These are phyloP conservation scores for Sporothrix brasiliensis DNA, from an alignment of 2,329 filamentous ascomycete species.

Conservation along the genomic window DNA sequence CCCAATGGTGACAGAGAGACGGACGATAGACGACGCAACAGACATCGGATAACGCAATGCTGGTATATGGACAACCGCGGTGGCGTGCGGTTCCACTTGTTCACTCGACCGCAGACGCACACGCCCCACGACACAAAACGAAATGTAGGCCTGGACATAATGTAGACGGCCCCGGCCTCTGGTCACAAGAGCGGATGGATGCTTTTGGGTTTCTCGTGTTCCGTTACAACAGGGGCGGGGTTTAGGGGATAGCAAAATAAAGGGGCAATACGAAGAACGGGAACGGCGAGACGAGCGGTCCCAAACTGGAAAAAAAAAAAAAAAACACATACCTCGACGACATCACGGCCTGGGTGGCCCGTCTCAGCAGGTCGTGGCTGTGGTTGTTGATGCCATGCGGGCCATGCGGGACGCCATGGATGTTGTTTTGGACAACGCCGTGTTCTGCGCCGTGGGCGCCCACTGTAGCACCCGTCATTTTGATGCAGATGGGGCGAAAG, in stretches of 20 bases:
- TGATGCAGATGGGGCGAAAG: background rate
- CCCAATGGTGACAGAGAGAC: background rate
- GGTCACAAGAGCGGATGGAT: background rate
- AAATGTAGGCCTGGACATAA: background rate
- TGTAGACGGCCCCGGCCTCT: background rate
- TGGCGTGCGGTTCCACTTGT: background rate
- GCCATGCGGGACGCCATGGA: constrained; percentile 38
- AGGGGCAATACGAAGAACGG: too few species aligned
- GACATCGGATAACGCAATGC: background rate
- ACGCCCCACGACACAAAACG: background rate
- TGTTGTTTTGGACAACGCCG: constrained; percentile 18
- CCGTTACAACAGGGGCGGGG: background rate
- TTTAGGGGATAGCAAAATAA: background rate
- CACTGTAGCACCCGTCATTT: constrained; percentile 54
- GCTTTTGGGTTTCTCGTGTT: background rate
- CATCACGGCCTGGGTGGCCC: constrained; percentile 65
- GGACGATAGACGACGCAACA: background rate
- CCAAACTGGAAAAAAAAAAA: constrained; percentile 4
- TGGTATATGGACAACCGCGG: background rate
- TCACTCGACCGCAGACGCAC: background rate
- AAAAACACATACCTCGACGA: constrained; percentile 58
- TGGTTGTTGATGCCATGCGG: constrained; percentile 25
- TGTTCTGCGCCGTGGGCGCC: constrained; percentile 42
- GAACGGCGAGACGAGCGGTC: background rate
- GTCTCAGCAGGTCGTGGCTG: constrained; percentile 58